Evolutionary conservation across 208 protist species (phyloP).

Genomic region (Leishmania turanica): DNA sequence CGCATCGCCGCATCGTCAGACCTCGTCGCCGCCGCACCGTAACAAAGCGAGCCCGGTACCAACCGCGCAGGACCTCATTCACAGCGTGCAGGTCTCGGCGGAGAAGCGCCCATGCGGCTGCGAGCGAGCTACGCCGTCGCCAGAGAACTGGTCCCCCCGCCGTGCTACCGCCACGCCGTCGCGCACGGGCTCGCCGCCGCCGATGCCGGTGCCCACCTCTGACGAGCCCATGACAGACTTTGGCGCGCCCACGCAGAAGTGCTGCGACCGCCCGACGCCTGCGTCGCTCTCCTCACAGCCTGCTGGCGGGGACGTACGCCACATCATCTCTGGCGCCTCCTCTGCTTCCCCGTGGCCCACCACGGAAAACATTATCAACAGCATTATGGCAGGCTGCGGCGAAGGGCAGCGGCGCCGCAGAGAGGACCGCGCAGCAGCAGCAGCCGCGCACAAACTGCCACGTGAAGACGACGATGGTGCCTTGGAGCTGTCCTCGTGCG

Average conservation of each 20-base stretch:
- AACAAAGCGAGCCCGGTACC: conserved; percentile 23
- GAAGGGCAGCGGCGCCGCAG: conserved; percentile 29
- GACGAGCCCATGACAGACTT: conserved; percentile 27
- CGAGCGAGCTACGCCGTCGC: conserved; percentile 26
- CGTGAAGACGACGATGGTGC: background rate
- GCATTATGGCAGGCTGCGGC: conserved; percentile 27
- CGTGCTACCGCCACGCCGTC: conserved; percentile 5
- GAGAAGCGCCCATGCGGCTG: conserved; percentile 37
- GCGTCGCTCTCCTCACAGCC: conserved; percentile 32
- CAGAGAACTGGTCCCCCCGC: conserved; percentile 6
- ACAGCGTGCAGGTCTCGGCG: conserved; percentile 37
- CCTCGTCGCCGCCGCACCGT: conserved; percentile 12
- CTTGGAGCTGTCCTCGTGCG: conserved; percentile 9
- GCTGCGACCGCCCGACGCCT: conserved; percentile 35
- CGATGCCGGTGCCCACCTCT: conserved; percentile 9
- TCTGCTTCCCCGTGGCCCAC: conserved; percentile 49
- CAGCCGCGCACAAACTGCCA: background rate
- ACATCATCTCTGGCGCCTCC: background rate
- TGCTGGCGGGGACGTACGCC: conserved; percentile 21
- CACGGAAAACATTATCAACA: conserved; percentile 42
- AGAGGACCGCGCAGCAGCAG: background rate
- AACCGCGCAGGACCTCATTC: conserved; percentile 32
- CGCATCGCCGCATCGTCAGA: background rate
- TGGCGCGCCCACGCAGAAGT: conserved; percentile 7
- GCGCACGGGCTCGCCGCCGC: conserved; percentile 8